A percentile compares a stretch with the other conserved stretches of the same genome.
phyloP scores from a whole-genome alignment of 2,329 filamentous ascomycete genomes.

The Cercospora berteroae region DNA sequence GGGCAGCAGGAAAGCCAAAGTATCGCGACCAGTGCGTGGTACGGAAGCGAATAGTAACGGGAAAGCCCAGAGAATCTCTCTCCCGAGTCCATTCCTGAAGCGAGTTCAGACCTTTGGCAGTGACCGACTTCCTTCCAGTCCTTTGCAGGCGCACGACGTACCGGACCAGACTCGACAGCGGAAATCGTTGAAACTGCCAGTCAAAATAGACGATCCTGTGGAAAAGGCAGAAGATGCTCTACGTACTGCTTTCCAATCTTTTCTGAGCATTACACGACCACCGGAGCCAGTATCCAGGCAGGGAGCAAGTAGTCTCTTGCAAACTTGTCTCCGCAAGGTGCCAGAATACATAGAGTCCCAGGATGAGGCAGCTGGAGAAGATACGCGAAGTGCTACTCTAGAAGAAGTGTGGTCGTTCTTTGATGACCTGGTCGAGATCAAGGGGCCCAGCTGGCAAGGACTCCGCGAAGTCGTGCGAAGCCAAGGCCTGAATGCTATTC shows the following conservation, averaged over 20 bases:
- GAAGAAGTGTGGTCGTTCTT: conserved; percentile 43
- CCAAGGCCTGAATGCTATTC: conserved; percentile 41
- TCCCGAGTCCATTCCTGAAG: conserved; percentile 25
- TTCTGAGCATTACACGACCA: conserved; percentile 3
- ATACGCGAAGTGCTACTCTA: conserved; percentile 27
- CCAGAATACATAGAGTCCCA: conserved; percentile 42
- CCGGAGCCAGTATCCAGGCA: conserved; percentile 20
- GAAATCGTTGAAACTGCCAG: conserved; percentile 7
- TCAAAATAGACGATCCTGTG: conserved; percentile 10
- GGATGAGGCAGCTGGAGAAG: conserved; percentile 33
- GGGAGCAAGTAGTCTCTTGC: conserved; percentile 41
- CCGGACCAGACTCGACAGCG: background rate
- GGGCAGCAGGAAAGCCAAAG: conserved; percentile 7
- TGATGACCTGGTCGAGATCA: conserved; percentile 38
- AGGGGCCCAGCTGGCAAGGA: conserved; percentile 40
- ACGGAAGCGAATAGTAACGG: background rate
- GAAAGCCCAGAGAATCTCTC: background rate
- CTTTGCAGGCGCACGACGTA: background rate
- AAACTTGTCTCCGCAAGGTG: conserved; percentile 42
- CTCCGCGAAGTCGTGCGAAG: conserved; percentile 44
- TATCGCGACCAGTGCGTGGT: background rate
- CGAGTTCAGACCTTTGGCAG: background rate
- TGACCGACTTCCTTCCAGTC: background rate
- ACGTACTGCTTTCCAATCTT: background rate
- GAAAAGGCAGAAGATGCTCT: conserved; percentile 8